Evolutionary conservation across 2,329 filamentous ascomycete genomes (phyloP), one percentile per base, ranked within the genome.

Genomic region (Colletotrichum sp.): DNA sequence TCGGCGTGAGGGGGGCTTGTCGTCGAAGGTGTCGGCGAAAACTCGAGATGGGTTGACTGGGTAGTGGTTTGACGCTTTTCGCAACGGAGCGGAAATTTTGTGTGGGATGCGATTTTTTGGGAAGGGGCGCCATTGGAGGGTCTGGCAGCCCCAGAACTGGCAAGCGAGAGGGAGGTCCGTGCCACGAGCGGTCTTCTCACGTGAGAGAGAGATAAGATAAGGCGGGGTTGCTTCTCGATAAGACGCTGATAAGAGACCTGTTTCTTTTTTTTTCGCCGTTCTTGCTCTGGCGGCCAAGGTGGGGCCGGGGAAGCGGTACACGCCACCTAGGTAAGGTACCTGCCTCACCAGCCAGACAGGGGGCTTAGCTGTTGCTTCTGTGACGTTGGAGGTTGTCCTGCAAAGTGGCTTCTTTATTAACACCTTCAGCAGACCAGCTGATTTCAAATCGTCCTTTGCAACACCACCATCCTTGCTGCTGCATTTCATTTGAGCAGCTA

Each of bases 321-420:
- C 44, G 44, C 44, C 44, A 52, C 44, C 44, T 49, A 49, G 44
- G 44, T 49, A 49, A n/a, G n/a, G n/a, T n/a, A n/a, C 44, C 44
- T 49, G 44, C 44, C 44, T 49, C n/a, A 49, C n/a, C 55, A 28
- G 55, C 44, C 44, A 49, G 55, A 70, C 36, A 39, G 39, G 55
- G 57, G 68, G 63, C 52, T 44, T 15, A 67, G 49, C 69, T 59
- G 39, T 76, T 44, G 60, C 71, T 73, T 52, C 28, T 74, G 74
- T 76, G 74, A 76, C 75, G 72, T 71, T 67, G 21, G 28, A 34
- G 60, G 36, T 60, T 72, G 68, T 78, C 78, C 77, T 79, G 80
- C 82, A 84, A 84, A 84, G 81, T 84, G 83, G 82, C 83, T 82
- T 85, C 82, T 84, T 83, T 76, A 70, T 26, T 72, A 65, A 34